Evolutionary conservation across 2,329 filamentous ascomycete genomes (phyloP).

Genomic region (Scorias spongiosa): DNA sequence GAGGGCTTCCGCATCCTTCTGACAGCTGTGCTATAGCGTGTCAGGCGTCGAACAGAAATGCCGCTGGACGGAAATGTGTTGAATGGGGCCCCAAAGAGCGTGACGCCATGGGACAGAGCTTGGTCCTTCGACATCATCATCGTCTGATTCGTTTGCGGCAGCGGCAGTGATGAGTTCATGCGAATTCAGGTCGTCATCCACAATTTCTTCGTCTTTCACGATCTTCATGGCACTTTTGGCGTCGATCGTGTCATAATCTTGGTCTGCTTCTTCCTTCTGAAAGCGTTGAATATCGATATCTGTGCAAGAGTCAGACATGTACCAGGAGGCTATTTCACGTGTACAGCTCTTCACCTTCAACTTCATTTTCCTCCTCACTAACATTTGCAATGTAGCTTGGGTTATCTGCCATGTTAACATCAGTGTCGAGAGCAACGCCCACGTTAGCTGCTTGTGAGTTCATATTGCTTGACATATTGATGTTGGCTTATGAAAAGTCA

Average conservation of each 20-base stretch:
- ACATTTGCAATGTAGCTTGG: conserved; percentile 5
- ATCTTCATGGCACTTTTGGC: too few relatives aligned
- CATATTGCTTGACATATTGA: too few relatives aligned
- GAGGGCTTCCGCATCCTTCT: conserved; percentile 15
- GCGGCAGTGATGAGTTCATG: too few relatives aligned
- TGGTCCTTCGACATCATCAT: background rate
- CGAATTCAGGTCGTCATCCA: too few relatives aligned
- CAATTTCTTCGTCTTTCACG: too few relatives aligned
- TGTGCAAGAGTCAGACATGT: too few relatives aligned
- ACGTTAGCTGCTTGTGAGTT: background rate
- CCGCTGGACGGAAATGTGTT: background rate
- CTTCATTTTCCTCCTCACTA: conserved; percentile 6
- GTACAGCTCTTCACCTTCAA: conserved; percentile 4
- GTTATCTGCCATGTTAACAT: background rate
- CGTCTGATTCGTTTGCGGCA: background rate
- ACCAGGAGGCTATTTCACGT: too few relatives aligned
- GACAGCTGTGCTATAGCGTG: conserved; percentile 8
- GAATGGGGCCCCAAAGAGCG: background rate
- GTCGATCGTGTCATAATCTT: too few relatives aligned
- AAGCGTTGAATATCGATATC: too few relatives aligned
- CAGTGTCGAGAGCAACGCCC: background rate
- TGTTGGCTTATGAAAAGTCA: too few relatives aligned
- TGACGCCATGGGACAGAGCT: background rate
- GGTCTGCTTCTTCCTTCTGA: too few relatives aligned
- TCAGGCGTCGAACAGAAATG: background rate